Evolutionary conservation across 2,329 filamentous ascomycete genomes (phyloP).

Genomic region (Monilinia laxa): DNA sequence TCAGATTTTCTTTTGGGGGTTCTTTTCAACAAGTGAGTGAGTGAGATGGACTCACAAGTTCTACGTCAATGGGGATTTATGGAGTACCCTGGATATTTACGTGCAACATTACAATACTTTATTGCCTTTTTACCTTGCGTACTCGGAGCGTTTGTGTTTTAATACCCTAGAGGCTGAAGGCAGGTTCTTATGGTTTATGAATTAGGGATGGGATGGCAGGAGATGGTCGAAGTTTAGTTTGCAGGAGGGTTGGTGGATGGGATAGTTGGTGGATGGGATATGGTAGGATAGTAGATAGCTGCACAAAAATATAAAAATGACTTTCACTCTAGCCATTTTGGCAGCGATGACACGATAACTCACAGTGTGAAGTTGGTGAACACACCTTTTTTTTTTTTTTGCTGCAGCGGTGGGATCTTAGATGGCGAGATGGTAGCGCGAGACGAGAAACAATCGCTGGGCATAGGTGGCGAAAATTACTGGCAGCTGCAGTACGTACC

Average conservation of each 20-base stretch:
- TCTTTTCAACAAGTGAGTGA: background rate
- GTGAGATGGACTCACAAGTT: background rate
- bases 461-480: too few species aligned
- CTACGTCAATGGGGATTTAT: background rate
- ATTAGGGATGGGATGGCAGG: background rate
- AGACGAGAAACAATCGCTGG: too few species aligned
- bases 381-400: too few species aligned
- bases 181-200: conserved; percentile 8
- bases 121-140: conserved; percentile 1
- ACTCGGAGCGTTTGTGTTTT: conserved; percentile 11
- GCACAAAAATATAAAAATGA: background rate
- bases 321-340: background rate
- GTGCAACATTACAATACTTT: background rate
- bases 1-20: background rate
- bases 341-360: background rate
- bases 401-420: too few species aligned
- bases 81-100: conserved; percentile 8
- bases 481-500: too few species aligned
- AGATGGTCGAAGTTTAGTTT: background rate
- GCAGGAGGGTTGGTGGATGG: background rate
- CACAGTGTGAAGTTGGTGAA: background rate
- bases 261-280: background rate
- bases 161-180: conserved; percentile 12
- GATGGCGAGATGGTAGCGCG: too few species aligned
- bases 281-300: background rate